phyloP scores from a whole-genome alignment of 2,329 filamentous ascomycete genomes.

The Fusarium compactum region DNA sequence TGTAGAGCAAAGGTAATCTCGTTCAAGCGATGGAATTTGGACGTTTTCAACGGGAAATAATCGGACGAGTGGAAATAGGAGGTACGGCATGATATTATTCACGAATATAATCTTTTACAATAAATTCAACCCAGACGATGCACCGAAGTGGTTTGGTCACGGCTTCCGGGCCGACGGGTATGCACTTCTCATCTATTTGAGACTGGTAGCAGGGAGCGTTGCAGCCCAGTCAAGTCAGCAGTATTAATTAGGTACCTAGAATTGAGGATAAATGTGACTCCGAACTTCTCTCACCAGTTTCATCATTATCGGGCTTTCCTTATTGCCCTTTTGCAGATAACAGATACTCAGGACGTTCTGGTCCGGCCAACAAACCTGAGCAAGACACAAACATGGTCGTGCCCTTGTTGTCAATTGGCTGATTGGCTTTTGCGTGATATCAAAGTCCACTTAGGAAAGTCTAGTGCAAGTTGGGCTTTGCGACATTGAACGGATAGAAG shows the following conservation, averaged over 20 bases:
- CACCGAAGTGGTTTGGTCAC: background rate
- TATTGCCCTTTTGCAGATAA: background rate
- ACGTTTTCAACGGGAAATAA: background rate
- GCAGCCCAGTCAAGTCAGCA: background rate
- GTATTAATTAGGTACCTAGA: background rate
- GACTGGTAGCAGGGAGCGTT: slow-evolving; percentile 11
- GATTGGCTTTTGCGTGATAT: slow-evolving; percentile 13
- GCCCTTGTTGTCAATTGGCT: slow-evolving; percentile 33
- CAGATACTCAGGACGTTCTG: slow-evolving; percentile 34
- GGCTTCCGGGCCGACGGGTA: slow-evolving; percentile 34
- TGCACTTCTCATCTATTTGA: slow-evolving; percentile 2
- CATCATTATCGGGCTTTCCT: slow-evolving; percentile 12
- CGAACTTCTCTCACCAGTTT: background rate
- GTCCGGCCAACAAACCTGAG: slow-evolving; percentile 41
- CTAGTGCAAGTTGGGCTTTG: slow-evolving; percentile 17
- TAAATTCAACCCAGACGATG: background rate
- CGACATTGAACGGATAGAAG: slow-evolving; percentile 6
- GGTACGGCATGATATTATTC: background rate
- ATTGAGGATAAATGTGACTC: background rate
- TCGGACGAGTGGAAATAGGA: background rate
- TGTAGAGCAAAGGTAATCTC: background rate
- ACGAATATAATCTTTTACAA: background rate
- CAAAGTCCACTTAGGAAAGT: slow-evolving; percentile 33
- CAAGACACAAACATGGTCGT: slow-evolving; percentile 39
- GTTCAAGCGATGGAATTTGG: background rate